Conservation (phyloP, 2,329 filamentous ascomycete genomes). For the Cladophialophora psammophila region DNA sequence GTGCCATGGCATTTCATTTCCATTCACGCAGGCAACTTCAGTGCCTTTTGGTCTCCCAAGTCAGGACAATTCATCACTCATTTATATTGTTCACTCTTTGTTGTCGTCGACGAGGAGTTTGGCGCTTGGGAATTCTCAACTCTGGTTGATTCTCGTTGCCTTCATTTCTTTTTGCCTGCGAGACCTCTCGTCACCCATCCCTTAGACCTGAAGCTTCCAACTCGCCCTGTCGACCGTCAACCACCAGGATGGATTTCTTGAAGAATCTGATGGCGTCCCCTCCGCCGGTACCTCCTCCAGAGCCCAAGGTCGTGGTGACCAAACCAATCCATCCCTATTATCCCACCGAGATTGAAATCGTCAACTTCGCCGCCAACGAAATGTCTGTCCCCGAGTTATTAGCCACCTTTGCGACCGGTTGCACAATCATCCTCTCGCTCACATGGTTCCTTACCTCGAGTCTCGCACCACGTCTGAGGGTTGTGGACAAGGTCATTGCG, state of each 20-base stretch:
- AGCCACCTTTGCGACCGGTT: constrained; percentile 64
- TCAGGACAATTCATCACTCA: background rate
- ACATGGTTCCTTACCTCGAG: constrained; percentile 63
- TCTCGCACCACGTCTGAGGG: constrained; percentile 61
- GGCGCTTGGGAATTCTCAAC: constrained; percentile 1
- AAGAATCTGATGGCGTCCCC: constrained; percentile 13
- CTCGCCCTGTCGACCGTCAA: background rate
- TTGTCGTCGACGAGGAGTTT: constrained; percentile 8
- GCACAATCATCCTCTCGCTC: constrained; percentile 63
- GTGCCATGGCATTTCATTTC: background rate
- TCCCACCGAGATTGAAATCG: constrained; percentile 68
- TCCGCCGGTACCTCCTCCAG: constrained; percentile 6
- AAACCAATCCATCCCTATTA: constrained; percentile 71
- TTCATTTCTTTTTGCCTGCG: background rate
- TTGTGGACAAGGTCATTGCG: constrained; percentile 64
- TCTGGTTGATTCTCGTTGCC: background rate
- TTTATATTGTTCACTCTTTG: constrained; percentile 8
- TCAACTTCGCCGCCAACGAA: constrained; percentile 71
- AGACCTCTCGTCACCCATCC: background rate
- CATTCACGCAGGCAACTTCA: background rate
- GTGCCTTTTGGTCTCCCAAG: background rate
- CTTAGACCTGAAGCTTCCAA: background rate
- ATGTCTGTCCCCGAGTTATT: constrained; percentile 67
- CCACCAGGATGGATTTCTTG: constrained; percentile 27
- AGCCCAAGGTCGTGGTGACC: constrained; percentile 9